A percentile compares a stretch with the other conserved stretches of the same genome.
Conservation (phyloP, 441 rosid species). For the Lepidium campestre region DNA sequence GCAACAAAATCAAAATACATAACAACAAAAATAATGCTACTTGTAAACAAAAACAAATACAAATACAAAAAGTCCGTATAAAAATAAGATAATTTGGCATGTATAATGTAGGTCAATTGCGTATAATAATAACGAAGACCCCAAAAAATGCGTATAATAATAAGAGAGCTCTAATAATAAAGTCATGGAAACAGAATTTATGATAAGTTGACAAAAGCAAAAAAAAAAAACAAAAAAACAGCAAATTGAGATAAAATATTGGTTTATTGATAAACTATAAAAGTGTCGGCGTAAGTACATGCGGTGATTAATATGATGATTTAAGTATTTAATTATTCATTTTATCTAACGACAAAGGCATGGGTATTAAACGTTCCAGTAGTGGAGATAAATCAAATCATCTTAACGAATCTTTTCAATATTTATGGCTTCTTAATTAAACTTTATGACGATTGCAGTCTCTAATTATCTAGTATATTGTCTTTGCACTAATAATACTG, state of each 20-base stretch:
- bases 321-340: not conserved
- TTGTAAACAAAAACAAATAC: not conserved
- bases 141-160: not conserved
- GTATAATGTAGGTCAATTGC: not conserved
- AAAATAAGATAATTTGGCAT: not conserved
- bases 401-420: not conserved
- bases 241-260: not conserved
- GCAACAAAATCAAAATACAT: not conserved
- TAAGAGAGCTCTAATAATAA: too few relatives aligned
- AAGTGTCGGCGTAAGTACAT: constrained; percentile 6
- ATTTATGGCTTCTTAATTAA: not conserved
- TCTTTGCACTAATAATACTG: not conserved
- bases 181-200: not conserved
- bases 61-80: not conserved
- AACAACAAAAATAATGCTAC: not conserved
- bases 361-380: not conserved
- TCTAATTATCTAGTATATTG: not conserved
- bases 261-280: not conserved
- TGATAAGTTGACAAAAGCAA: not conserved
- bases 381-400: not conserved
- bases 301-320: constrained; percentile 2
- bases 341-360: not conserved
- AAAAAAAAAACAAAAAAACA: not conserved
- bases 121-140: not conserved
- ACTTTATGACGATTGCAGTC: not conserved